Evolutionary conservation across 208 protist species (phyloP).

Genomic region (Acanthamoeba triangularis): DNA sequence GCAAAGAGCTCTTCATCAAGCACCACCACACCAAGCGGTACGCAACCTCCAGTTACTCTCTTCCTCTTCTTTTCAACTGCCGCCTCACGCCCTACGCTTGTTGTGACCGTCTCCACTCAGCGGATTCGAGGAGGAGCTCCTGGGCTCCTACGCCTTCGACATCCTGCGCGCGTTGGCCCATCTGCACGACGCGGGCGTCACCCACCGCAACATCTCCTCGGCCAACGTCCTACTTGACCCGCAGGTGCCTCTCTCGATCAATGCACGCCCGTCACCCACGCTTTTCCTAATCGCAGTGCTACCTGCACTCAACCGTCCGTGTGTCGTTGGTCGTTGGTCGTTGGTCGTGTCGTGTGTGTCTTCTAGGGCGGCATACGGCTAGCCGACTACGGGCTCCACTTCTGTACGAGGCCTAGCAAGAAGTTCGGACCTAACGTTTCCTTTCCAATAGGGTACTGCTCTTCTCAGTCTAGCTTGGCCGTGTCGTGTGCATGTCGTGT

Average conservation of each 20-base stretch:
- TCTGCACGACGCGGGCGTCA: conserved; percentile 67
- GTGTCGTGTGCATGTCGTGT: not conserved
- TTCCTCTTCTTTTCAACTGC: too few species aligned
- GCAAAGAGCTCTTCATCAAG: conserved; percentile 27
- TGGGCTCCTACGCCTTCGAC: conserved; percentile 59
- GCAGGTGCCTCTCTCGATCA: not conserved
- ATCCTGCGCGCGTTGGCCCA: conserved; percentile 31
- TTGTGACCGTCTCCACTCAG: not conserved
- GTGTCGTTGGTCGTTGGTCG: not conserved
- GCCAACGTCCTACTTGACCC: conserved; percentile 47
- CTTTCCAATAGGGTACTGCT: conserved; percentile 53
- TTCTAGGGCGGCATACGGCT: conserved; percentile 43
- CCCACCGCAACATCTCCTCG: conserved; percentile 66
- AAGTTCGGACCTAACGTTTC: conserved; percentile 37
- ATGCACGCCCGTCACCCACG: not conserved
- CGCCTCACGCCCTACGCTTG: not conserved
- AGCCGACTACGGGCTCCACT: conserved; percentile 72
- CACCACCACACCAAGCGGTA: not conserved
- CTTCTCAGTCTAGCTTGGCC: not conserved
- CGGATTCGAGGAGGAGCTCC: conserved; percentile 39
- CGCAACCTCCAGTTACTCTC: not conserved
- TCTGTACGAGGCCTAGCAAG: conserved; percentile 55
- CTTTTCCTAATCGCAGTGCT: not conserved
- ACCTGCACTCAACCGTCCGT: not conserved
- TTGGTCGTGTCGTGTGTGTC: not conserved